Evolutionary conservation across 2,329 filamentous ascomycete genomes (phyloP), one percentile per base, ranked within the genome.

Genomic region (Ceratocystis cubensis): DNA sequence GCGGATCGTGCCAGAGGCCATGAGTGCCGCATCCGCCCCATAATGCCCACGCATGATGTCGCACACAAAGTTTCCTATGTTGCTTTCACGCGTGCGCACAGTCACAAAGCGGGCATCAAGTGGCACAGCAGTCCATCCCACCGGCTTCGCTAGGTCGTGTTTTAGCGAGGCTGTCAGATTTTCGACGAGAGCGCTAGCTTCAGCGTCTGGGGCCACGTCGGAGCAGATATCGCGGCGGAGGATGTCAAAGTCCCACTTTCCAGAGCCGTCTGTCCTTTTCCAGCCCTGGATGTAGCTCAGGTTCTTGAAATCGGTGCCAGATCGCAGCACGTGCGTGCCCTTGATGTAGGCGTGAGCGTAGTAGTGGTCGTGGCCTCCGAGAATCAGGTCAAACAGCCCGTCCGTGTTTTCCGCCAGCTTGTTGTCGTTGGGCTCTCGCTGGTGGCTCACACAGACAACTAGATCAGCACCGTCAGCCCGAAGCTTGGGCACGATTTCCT

Each of bases 301-400:
- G 73, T 96, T 89, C 76, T 94, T 95, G 77, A 96, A 96, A 74
- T 96, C 92, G 20, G 87, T 90, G 0, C 92, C 91, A 0, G 89
- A 95, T 1, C 92, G 84, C n/a, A 96, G 78, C 2, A 96, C 84
- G 72, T 96, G 91, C 0, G 84, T 89, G 7, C 87, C 87, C 69
- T 92, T 91, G 74, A 94, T 82, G 66, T 91, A 73, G 65, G 81
- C 83, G 75, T 96, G 90, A 17, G 81, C 82, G 73, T 96, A 96
- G 75, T 88, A 94, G 73, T 96, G 92, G 71, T 96, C 92, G 72
- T 96, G 91, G 0, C 91, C 91, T 62, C 91, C 91, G 0, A 96
- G 81, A 57, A 96, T 88, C 45, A 96, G 84, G 73, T 96, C 92
- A 22, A 96, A 85, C 65, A 89, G 75, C 0, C 88, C 90, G 3